Conservation (phyloP, 306 rosid genomes). For the Medicago arabica region DNA sequence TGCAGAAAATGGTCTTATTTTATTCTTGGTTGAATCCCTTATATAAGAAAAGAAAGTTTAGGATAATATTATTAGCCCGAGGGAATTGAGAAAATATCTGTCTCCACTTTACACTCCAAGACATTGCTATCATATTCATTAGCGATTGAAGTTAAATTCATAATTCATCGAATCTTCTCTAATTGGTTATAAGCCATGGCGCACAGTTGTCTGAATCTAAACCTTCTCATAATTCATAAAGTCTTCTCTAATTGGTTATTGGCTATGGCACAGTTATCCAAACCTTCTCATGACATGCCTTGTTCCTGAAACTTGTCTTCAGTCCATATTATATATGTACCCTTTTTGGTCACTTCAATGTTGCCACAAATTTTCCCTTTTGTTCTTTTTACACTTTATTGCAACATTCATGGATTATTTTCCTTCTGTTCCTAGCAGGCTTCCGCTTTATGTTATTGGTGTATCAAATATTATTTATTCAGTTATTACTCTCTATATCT, state of each 20-base stretch:
- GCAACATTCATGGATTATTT: conserved; percentile 20
- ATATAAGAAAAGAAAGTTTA: neutral
- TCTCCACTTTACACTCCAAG: conserved; percentile 14
- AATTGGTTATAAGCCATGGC: neutral
- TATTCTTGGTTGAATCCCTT: conserved; percentile 9
- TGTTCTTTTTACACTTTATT: neutral
- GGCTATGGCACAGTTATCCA: neutral
- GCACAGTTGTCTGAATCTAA: too few relatives aligned
- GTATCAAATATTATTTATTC: conserved; percentile 1
- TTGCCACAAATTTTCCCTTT: neutral
- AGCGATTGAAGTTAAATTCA: neutral
- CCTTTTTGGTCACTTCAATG: neutral
- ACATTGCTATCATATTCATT: neutral
- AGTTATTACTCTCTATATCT: conserved; percentile 5
- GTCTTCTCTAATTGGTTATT: conserved; percentile 7
- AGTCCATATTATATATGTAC: neutral
- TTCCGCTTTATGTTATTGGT: conserved; percentile 9
- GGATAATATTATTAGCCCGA: neutral
- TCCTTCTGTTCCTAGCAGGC: neutral
- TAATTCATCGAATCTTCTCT: conserved; percentile 1
- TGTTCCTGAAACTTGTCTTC: neutral
- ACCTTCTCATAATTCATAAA: conserved; percentile 8
- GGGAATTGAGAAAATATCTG: conserved; percentile 17
- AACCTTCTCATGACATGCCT: neutral
- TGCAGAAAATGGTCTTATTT: conserved; percentile 27